These are phyloP conservation scores for Sindora glabra DNA, from an alignment of 306 rosid species.

Conservation along the genomic window DNA sequence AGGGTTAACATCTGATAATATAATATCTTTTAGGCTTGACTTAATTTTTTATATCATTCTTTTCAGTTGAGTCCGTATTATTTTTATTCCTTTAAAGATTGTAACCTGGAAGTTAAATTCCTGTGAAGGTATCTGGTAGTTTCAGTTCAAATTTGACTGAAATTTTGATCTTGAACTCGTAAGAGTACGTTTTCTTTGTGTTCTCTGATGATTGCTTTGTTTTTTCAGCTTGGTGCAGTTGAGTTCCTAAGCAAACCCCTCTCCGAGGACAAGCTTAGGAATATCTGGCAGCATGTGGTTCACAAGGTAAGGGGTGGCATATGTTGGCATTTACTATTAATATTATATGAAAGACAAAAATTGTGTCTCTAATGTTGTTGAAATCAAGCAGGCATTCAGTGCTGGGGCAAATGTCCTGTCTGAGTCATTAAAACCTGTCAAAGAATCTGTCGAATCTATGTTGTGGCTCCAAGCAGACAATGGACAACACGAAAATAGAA, in stretches of 20 bases:
- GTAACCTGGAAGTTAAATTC: no score
- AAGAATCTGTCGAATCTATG: conserved; percentile 46
- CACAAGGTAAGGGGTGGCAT: conserved; percentile 61
- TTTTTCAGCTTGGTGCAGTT: conserved; percentile 83
- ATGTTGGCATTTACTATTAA: background rate
- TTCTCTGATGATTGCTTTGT: background rate
- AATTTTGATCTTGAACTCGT: no score
- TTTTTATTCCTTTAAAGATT: no score
- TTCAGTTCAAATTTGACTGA: no score
- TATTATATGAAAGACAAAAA: conserved; percentile 1
- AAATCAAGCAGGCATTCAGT: conserved; percentile 73
- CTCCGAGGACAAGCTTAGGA: conserved; percentile 77
- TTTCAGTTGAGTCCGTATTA: no score
- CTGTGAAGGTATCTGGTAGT: no score
- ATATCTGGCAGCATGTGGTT: conserved; percentile 99
- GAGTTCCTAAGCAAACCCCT: conserved; percentile 86
- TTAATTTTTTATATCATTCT: background rate
- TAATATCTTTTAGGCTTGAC: background rate
- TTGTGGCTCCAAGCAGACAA: conserved; percentile 47
- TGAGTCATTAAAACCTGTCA: conserved; percentile 53
- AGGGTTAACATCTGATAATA: background rate
- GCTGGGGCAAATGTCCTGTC: conserved; percentile 37
- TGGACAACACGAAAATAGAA: conserved; percentile 15
- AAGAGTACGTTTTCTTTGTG: no score
- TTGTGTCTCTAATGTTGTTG: conserved; percentile 33